Percentiles rank a stretch among this genome's conserved stretches.
These are phyloP conservation scores for Plicaturopsis crispa DNA, from an alignment of 768 basidiomycete genomes.

Conservation along the genomic window DNA sequence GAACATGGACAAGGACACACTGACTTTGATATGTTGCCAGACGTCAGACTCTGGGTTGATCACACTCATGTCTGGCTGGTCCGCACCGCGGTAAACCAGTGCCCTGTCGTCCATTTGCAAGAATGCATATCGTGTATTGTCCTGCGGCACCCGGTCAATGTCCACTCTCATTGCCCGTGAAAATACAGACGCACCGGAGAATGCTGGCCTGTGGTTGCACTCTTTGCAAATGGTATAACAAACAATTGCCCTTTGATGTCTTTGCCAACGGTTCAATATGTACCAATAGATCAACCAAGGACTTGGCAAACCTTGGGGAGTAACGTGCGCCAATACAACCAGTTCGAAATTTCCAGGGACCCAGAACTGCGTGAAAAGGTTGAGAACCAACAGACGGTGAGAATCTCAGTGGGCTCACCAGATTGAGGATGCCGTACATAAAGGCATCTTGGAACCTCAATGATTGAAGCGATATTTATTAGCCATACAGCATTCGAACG, in stretches of 20 bases:
- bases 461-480: too few species aligned
- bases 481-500: too few species aligned
- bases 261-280: conserved; percentile 17
- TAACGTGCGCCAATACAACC: conserved; percentile 56
- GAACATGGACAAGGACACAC: conserved; percentile 1
- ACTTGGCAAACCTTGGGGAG: conserved; percentile 37
- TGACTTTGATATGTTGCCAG: conserved; percentile 93
- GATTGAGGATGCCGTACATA: conserved; percentile 68
- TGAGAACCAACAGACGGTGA: neutral
- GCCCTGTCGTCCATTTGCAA: conserved; percentile 93
- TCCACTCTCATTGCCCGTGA: neutral
- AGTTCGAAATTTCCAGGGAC: conserved; percentile 88
- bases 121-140: conserved; percentile 94
- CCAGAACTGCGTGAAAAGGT: conserved; percentile 65
- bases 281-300: neutral
- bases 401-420: conserved; percentile 43
- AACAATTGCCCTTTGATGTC: conserved; percentile 69
- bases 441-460: conserved; percentile 70
- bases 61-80: conserved; percentile 96
- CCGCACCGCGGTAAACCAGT: conserved; percentile 89
- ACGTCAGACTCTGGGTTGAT: conserved; percentile 98
- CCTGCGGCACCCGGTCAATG: conserved; percentile 34
- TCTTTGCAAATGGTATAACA: conserved; percentile 88
- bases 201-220: conserved; percentile 86
- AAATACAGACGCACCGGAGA: conserved; percentile 57